Evolutionary conservation across 805 yeast genomes (phyloP).

Genomic region (Pichia heedii): DNA sequence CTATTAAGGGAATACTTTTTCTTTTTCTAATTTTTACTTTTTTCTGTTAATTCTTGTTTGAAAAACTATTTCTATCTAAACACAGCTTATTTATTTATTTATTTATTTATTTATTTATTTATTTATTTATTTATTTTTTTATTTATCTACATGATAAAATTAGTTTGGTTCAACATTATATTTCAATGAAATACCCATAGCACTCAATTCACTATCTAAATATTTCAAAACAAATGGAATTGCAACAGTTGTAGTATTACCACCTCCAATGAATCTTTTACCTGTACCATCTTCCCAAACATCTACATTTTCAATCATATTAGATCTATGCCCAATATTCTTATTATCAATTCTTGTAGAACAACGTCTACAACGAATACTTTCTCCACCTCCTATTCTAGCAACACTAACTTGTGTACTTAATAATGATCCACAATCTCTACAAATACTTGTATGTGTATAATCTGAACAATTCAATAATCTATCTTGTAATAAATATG

Average conservation of each 20-base stretch:
- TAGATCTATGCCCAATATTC: slow-evolving; percentile 27
- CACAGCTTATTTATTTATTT: too few species aligned
- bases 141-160: background rate
- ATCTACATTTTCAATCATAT: slow-evolving; percentile 56
- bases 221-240: slow-evolving; percentile 94
- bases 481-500: slow-evolving; percentile 90
- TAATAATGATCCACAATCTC: slow-evolving; percentile 85
- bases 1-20: too few species aligned
- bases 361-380: slow-evolving; percentile 85
- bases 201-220: slow-evolving; percentile 88
- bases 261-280: slow-evolving; percentile 83
- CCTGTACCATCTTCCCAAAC: slow-evolving; percentile 99
- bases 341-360: slow-evolving; percentile 55
- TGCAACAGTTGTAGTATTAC: slow-evolving; percentile 88
- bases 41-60: too few species aligned
- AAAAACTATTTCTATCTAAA: too few species aligned
- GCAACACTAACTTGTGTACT: slow-evolving; percentile 90
- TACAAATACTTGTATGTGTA: slow-evolving; percentile 83
- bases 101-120: too few species aligned
- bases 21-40: too few species aligned
- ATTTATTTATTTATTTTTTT: background rate
- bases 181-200: slow-evolving; percentile 94
- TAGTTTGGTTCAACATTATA: slow-evolving; percentile 70
- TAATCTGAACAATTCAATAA: slow-evolving; percentile 92
- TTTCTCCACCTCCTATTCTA: slow-evolving; percentile 71